Base-by-base conservation (phyloP, 2,329 filamentous ascomycete genomes). In the Epichloe coenophiala region DNA sequence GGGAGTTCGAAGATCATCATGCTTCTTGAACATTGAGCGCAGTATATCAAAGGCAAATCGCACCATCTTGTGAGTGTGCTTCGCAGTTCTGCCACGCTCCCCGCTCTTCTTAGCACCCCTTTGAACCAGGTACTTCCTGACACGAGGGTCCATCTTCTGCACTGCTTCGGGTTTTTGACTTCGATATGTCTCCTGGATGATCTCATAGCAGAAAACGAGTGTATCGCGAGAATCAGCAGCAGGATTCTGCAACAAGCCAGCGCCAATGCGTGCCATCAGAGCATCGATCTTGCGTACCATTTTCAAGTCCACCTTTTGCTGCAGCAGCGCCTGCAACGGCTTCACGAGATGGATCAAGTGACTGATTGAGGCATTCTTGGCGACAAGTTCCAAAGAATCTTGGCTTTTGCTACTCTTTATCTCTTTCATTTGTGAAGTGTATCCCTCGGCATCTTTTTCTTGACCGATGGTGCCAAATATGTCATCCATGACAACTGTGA, bases 321-420 rank as follows among this genome's bases (percentile, higher is more conserved):
- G 75, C 38, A 98, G 70, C 19, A 98, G 73, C 7, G 81, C 74
- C 59, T 87, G 86, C 45, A 97, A 72, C 1, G 93, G 94, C 49
- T 76, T 76, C 47, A 96, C 76, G 4, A 98, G 78, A 47, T 84
- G 79, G 45, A 84, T 81, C 5, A 97, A 75, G 51, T 83, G 80
- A 48, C 69, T 73, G 23, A 96, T 74, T 1, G 89, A 91, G 2
- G 88, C 83, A 45, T 83, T 89, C 61, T 84, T 87, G 27, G 93
- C 86, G 56, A 97, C 76, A 15, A 97, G 74, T 65, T 97, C 91
- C 83, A 97, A 94, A 0, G 93, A 95, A 63, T 98, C 94, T 61
- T 90, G 95, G 63, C 90, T 96, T 73, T 97, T 98, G 73, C 87
- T 96, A 66, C 87, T 93, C 72, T 95, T 97, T 51, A 98, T 84